These are phyloP conservation scores for Litsea cubeba DNA, from an alignment of 164 flowering plant species.

Conservation along the genomic window DNA sequence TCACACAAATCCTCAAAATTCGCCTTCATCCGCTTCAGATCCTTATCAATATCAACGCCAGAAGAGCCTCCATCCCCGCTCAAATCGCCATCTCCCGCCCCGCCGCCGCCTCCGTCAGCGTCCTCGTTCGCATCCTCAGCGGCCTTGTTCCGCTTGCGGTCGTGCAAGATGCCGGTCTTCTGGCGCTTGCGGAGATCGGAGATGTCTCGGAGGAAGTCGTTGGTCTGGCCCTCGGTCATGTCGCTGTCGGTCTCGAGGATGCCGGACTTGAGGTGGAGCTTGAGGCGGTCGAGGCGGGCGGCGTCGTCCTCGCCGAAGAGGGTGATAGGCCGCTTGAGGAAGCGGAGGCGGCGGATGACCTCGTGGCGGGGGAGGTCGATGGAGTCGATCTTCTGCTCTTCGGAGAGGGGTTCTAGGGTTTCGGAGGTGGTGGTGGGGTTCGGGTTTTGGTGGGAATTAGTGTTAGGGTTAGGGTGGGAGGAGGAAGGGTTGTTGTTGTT, in stretches of 20 bases:
- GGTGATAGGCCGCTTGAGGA: slow-evolving; percentile 88
- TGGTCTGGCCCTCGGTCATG: slow-evolving; percentile 97
- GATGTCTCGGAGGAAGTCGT: slow-evolving; percentile 87
- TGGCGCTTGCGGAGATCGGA: slow-evolving; percentile 88
- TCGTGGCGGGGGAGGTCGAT: slow-evolving; percentile 75
- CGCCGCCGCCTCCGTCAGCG: slow-evolving; percentile 38
- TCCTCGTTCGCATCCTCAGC: slow-evolving; percentile 36
- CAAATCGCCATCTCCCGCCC: slow-evolving; percentile 51
- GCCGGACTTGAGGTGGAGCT: slow-evolving; percentile 67
- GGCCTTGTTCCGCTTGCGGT: slow-evolving; percentile 55
- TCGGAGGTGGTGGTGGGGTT: slow-evolving; percentile 28
- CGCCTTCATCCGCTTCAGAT: slow-evolving; percentile 75
- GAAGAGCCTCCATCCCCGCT: slow-evolving; percentile 69
- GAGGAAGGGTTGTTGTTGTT: background rate
- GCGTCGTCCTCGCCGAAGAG: slow-evolving; percentile 91
- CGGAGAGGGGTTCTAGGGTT: slow-evolving; percentile 37
- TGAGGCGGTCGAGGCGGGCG: slow-evolving; percentile 74
- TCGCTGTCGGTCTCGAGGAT: slow-evolving; percentile 86
- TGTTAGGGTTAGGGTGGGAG: slow-evolving; percentile 1
- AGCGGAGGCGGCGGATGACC: slow-evolving; percentile 81
- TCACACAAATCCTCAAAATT: slow-evolving; percentile 82
- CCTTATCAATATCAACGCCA: slow-evolving; percentile 70
- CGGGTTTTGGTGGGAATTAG: slow-evolving; percentile 26
- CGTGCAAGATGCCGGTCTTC: slow-evolving; percentile 74
- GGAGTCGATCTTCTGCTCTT: slow-evolving; percentile 77